Evolutionary conservation across 2,329 filamentous ascomycete species (phyloP), one percentile per base, ranked within the genome.

Genomic region (Phaeoacremonium minimum): DNA sequence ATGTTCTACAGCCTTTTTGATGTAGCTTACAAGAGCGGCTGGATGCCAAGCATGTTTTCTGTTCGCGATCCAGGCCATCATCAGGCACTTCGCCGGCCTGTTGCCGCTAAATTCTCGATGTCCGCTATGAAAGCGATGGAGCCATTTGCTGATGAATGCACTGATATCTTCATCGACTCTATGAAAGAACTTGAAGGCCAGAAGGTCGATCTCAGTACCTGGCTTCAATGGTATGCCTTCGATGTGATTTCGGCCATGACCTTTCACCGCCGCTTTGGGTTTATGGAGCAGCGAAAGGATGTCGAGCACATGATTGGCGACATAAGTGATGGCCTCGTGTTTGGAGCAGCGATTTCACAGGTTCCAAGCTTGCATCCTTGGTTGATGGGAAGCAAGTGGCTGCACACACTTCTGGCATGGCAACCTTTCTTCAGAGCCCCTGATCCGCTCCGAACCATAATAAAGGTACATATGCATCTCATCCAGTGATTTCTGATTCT

Each of bases 191-290:
- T 9, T 9, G 22, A n/a, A 26, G n/a, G n/a, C n/a, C n/a, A 26
- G 22, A n/a, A 9, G 9, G 9, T 9, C 22, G 22, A 26, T n/a
- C 22, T 26, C 9, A n/a, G 22, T 9, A 26, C 22, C 9, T 81
- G 77, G 77, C 56, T 83, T 30, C 77, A 83, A 38, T 81, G 69
- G 53, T 82, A 77, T 48, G 78, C 79, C 0, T 82, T 82, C 45
- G 78, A 83, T 52, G 77, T 80, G 4, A 78, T 81, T 9, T 26
- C 9, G n/a, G 22, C 42, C 22, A 61, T 81, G 41, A 81, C 76
- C 1, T 82, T 77, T 61, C 75, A 71, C 43, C 74, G 75, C 46
- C 62, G 73, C 4, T 63, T 81, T 28, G 80, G 80, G 0, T 84
- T 83, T 45, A 58, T 84, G 9, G 75, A 84, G 38, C 61, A 67